Base-by-base conservation (phyloP, 1,284 basidiomycete genomes). In the Cryptococcus amylolentus region DNA sequence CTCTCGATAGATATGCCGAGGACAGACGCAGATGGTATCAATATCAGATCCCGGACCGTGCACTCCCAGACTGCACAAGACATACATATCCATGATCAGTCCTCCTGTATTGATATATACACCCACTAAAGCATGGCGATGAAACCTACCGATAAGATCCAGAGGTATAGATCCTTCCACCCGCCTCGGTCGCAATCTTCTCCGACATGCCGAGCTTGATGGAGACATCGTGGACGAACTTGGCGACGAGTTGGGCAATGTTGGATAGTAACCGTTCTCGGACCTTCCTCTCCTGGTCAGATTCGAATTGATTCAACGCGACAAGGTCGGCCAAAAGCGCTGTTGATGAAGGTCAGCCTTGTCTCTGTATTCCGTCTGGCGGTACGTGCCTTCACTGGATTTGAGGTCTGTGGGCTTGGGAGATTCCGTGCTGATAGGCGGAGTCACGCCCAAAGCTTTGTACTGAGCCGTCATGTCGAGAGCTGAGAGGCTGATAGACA, bases 91-190 rank as follows among this genome's bases (percentile, higher is more conserved):
- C 31, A 35, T 10, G 31, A 35, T 35, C 41, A 42, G 14, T 16
- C 41, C 18, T 42, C 40, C 31, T 35, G 31, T 35, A 35, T 35
- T 6, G 2, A 5, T 35, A 35, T 35, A 10, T 35, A 35, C 31
- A 35, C 31, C 31, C 10, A 23, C 31, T 35, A 35, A 35, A 35
- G 10, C 10, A 35, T 35, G 31, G 10, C 31, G 31, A 35, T 35
- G 31, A 35, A 39, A 50, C 75, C 48, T 23, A 78, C 77, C 90
- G 86, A 81, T 95, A 95, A 51, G 93, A 96, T 40, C 96, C 95
- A 75, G 97, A 99, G 4, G 96, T 98, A 77, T 94, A 99, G 73
- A 99, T 98, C 80, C 98, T 95, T 62, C 95, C 96, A 56, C 95
- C 96, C 5, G 94, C 89, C 53, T 88, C 84, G 51, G 79, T 84